Percentiles rank a stretch among this genome's conserved stretches.
Conservation (phyloP, 345 rosid species). For the Barbarea vulgaris region DNA sequence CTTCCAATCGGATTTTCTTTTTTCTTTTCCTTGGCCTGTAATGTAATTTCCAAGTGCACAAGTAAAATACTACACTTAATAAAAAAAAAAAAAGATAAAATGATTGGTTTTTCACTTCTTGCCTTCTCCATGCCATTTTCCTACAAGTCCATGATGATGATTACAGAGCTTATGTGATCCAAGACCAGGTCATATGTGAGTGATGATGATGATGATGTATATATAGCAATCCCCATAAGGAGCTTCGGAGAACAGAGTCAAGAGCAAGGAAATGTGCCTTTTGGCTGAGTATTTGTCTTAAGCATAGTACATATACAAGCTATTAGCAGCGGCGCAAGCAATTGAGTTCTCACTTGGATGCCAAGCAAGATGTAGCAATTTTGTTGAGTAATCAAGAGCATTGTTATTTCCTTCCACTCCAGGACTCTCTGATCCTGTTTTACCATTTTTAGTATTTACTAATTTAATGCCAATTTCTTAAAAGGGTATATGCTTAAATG, state of each 20-base stretch:
- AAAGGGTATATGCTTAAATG: neutral
- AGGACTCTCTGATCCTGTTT: constrained; percentile 79
- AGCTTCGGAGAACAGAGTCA: constrained; percentile 24
- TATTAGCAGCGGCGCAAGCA: constrained; percentile 99
- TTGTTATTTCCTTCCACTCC: constrained; percentile 80
- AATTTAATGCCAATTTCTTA: neutral
- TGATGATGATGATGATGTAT: constrained; percentile 17
- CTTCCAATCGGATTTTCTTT: constrained; percentile 38
- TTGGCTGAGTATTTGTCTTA: constrained; percentile 37
- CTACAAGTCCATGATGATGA: constrained; percentile 5
- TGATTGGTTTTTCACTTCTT: constrained; percentile 16
- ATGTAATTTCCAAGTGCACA: constrained; percentile 29
- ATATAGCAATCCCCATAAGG: constrained; percentile 2
- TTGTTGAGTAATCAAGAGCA: constrained; percentile 77
- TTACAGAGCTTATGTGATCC: constrained; percentile 23
- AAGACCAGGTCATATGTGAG: neutral
- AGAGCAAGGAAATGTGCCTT: constrained; percentile 15
- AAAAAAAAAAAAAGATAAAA: no score
- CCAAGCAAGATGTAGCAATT: constrained; percentile 96
- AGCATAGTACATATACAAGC: constrained; percentile 99
- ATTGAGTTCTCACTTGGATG: constrained; percentile 90
- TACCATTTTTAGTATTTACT: constrained; percentile 2
- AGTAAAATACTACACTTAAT: constrained; percentile 32
- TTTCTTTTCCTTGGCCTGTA: constrained; percentile 20
- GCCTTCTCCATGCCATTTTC: constrained; percentile 2